Percentiles rank a stretch among this genome's conserved stretches.
Conservation (phyloP, 2,329 filamentous ascomycete species). For the Plectosphaerella cucumerina region DNA sequence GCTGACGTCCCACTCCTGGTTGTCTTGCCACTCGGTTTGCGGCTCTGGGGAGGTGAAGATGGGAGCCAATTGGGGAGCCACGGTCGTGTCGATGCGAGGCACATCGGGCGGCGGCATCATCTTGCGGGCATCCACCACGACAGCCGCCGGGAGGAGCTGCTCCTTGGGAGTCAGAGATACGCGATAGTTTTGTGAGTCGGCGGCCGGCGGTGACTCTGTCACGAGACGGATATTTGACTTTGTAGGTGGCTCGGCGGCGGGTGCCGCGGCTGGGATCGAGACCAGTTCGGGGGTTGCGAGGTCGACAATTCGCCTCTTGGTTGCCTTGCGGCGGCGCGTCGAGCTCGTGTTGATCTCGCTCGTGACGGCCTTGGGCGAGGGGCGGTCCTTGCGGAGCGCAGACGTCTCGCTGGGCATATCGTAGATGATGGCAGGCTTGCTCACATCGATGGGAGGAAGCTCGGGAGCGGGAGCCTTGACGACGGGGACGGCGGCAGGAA, state of each 20-base stretch:
- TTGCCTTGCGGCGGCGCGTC: conserved; percentile 54
- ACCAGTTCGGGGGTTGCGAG: conserved; percentile 48
- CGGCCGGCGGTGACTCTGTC: conserved; percentile 4
- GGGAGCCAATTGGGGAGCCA: conserved; percentile 27
- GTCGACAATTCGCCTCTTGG: conserved; percentile 62
- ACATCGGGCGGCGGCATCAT: conserved; percentile 25
- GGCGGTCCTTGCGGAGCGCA: conserved; percentile 54
- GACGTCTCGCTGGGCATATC: conserved; percentile 43
- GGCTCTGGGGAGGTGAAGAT: conserved; percentile 25
- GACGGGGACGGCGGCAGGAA: conserved; percentile 72
- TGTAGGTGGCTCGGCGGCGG: neutral
- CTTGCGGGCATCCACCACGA: conserved; percentile 27
- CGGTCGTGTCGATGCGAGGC: conserved; percentile 32
- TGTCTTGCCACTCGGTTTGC: conserved; percentile 32
- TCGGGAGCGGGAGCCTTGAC: conserved; percentile 66
- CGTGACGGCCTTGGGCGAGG: conserved; percentile 45
- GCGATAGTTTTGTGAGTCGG: conserved; percentile 33
- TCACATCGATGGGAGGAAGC: conserved; percentile 58
- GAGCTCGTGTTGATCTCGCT: conserved; percentile 57
- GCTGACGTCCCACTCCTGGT: conserved; percentile 59
- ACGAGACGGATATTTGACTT: conserved; percentile 7
- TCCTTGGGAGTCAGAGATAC: conserved; percentile 38
- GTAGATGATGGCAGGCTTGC: conserved; percentile 61
- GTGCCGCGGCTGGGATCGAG: neutral
- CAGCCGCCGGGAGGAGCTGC: conserved; percentile 23